These are phyloP conservation scores for Recurvomyces mirabilis DNA, from an alignment of 495 filamentous ascomycete genomes.

Conservation along the genomic window DNA sequence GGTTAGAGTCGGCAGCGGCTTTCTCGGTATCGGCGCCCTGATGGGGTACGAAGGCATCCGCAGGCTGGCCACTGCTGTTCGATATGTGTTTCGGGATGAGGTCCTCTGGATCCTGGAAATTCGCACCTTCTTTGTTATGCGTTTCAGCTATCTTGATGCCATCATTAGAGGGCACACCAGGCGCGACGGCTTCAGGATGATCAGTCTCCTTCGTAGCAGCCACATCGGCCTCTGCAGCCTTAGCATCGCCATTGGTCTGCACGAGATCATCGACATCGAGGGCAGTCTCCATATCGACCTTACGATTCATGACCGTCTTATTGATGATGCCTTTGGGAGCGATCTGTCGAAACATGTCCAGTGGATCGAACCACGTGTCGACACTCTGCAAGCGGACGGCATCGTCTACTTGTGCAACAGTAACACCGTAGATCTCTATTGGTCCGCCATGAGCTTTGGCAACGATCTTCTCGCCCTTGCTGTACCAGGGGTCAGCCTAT, in stretches of 20 bases:
- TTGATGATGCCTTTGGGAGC: slow-evolving; percentile 36
- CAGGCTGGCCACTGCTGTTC: slow-evolving; percentile 11
- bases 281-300: slow-evolving; percentile 12
- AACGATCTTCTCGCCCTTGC: slow-evolving; percentile 48
- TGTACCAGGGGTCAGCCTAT: slow-evolving; percentile 23
- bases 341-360: slow-evolving; percentile 58
- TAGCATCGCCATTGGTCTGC: neutral
- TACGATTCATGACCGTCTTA: slow-evolving; percentile 25
- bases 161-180: slow-evolving; percentile 2
- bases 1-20: neutral
- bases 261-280: slow-evolving; percentile 2
- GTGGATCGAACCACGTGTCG: slow-evolving; percentile 53
- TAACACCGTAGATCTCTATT: slow-evolving; percentile 46
- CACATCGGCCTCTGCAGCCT: neutral
- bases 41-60: slow-evolving; percentile 14
- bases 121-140: slow-evolving; percentile 3
- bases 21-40: slow-evolving; percentile 8
- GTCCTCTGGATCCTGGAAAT: slow-evolving; percentile 1
- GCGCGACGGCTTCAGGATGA: neutral
- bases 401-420: slow-evolving; percentile 48
- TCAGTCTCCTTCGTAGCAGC: neutral
- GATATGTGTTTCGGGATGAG: slow-evolving; percentile 15
- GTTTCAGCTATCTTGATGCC: slow-evolving; percentile 16
- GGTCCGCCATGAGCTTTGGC: slow-evolving; percentile 42
- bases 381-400: slow-evolving; percentile 43